Percentiles rank a stretch among this genome's conserved stretches.
These are phyloP conservation scores for Hericium erinaceus DNA, from an alignment of 768 basidiomycete species.

Conservation along the genomic window DNA sequence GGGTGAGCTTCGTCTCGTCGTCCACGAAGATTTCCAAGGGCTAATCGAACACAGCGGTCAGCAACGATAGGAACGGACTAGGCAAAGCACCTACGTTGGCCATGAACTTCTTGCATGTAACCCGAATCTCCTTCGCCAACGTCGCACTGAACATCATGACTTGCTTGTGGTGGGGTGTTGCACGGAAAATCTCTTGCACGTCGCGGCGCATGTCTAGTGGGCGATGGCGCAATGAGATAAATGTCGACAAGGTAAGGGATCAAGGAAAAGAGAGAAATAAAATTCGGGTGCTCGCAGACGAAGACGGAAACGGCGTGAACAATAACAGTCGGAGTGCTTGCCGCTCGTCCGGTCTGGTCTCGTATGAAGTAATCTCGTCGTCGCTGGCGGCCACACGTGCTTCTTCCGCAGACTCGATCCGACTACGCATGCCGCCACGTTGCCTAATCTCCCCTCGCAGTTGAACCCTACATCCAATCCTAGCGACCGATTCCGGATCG, in stretches of 20 bases:
- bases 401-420: neutral
- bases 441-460: slow-evolving; percentile 1
- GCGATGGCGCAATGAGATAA: slow-evolving; percentile 61
- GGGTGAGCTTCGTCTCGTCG: slow-evolving; percentile 95
- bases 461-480: slow-evolving; percentile 7
- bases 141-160: slow-evolving; percentile 99
- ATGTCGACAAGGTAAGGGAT: slow-evolving; percentile 37
- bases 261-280: slow-evolving; percentile 42
- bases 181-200: slow-evolving; percentile 99
- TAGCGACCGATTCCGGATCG: slow-evolving; percentile 16
- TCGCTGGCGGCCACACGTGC: neutral
- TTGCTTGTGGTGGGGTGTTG: slow-evolving; percentile 99
- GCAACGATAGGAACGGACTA: neutral
- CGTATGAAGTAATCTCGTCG: neutral
- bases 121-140: slow-evolving; percentile 90
- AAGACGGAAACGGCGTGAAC: slow-evolving; percentile 19
- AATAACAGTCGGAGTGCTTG: neutral
- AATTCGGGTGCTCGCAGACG: slow-evolving; percentile 18
- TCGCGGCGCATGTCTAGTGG: slow-evolving; percentile 99
- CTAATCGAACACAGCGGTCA: slow-evolving; percentile 31
- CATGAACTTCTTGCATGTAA: slow-evolving; percentile 99
- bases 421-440: neutral
- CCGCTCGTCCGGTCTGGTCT: neutral
- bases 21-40: slow-evolving; percentile 99
- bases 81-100: slow-evolving; percentile 62